Base-by-base conservation (phyloP, 441 rosid genomes). In the Pelargonium citronellum region DNA sequence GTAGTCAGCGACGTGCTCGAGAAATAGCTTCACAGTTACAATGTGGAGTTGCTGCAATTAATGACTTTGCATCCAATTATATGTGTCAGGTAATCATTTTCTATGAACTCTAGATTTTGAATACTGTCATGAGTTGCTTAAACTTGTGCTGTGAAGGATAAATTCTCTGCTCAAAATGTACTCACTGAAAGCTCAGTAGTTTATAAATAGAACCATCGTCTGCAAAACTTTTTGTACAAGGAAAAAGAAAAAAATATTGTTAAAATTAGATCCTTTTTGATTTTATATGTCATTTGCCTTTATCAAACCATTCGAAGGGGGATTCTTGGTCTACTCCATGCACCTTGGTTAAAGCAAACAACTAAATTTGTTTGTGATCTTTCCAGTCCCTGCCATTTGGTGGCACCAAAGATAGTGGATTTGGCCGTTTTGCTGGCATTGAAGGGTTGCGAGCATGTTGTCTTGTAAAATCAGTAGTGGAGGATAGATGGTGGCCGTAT, bases 391-490 rank as follows among this genome's bases (percentile, higher is more conserved):
- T 95, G 74, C 99, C 99, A 39, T 92, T 95, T 79, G 99, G 99
- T 70, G 97, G 99, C 49, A 91, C 88, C 47, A 95, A 92, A 68
- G 91, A 95, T 74, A 95, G 99, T 68, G 99, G 99, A 69, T 95
- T 90, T 74, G 99, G 97, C 58, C 74, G 99, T 63, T 95, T 95
- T 80, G 99, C 95, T 16, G 97, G 97, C 0, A 73, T 95, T 24
- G 99, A 95, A 86, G 99, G 97, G 49, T 74, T 92, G 72, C 84
- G 96, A 77, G 98, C 96, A 67, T 95, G 97, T 82, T 91, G 99
- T 73, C 91, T 95, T 5, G 91, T 90, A 68, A 95, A 92, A 79
- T 85, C 97, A 1, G 97, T 91, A 37, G 97, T 90, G 3, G 98
- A 92, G 80, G 99, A 92, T 79, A 86, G 97, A 49, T 90, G 87